A percentile compares a stretch with the other conserved stretches of the same genome.
These are phyloP conservation scores for Lasiodiplodia citricola DNA, from an alignment of 2,329 filamentous ascomycete species.

Conservation along the genomic window DNA sequence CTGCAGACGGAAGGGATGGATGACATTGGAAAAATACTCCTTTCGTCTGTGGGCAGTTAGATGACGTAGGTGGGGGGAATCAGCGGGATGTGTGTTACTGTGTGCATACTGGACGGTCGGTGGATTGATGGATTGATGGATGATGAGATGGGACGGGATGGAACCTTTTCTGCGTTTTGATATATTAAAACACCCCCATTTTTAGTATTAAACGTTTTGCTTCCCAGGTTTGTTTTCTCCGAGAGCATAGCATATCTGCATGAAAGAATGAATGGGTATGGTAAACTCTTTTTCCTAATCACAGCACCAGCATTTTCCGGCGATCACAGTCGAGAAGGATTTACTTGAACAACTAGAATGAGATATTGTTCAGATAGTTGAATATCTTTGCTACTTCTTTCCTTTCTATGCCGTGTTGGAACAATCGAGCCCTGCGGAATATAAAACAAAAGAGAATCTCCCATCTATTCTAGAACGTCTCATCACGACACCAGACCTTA, in stretches of 20 bases:
- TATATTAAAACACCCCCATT: background rate
- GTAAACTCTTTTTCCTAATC: background rate
- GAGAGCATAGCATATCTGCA: background rate
- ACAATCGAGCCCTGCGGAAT: background rate
- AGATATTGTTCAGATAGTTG: background rate
- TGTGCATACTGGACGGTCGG: background rate
- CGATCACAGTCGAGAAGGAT: background rate
- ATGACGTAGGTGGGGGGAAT: background rate
- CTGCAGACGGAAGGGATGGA: too few relatives aligned
- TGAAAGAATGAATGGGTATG: background rate
- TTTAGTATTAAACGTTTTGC: conserved; percentile 1
- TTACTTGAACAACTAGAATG: background rate
- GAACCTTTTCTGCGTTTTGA: background rate
- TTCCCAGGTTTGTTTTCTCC: background rate
- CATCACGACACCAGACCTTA: background rate
- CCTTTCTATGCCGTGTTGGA: background rate
- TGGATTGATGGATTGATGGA: background rate
- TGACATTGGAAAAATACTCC: too few relatives aligned
- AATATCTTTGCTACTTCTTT: background rate
- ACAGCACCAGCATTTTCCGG: background rate
- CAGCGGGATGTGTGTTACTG: background rate
- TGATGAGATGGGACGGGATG: background rate
- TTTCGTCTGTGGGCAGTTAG: too few relatives aligned
- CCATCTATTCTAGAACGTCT: background rate
- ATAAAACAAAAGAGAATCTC: background rate